phyloP scores from a whole-genome alignment of 768 basidiomycete genomes.

The Lactarius psammicola region DNA sequence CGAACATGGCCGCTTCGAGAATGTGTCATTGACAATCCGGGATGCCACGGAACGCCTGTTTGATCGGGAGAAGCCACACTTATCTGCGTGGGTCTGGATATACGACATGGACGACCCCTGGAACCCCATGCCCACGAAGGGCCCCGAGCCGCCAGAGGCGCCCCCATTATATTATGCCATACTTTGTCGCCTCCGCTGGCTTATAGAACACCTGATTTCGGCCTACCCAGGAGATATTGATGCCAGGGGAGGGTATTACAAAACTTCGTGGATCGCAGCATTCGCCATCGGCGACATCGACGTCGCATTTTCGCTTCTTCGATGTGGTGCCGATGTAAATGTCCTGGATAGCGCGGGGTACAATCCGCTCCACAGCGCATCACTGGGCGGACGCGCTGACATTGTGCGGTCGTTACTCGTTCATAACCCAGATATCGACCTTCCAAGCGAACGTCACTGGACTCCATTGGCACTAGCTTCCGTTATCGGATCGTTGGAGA shows the following conservation, averaged over 20 bases:
- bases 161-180: slow-evolving; percentile 2
- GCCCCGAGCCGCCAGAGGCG: background rate
- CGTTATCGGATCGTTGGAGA: too few species aligned
- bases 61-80: background rate
- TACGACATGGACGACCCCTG: slow-evolving; percentile 1
- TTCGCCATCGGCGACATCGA: too few species aligned
- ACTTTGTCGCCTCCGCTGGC: background rate
- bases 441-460: background rate
- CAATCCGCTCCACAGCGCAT: background rate
- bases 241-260: too few species aligned
- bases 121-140: background rate
- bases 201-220: too few species aligned
- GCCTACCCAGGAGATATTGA: too few species aligned
- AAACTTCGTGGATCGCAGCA: too few species aligned
- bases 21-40: too few species aligned
- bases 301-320: too few species aligned
- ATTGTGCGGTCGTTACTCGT: background rate
- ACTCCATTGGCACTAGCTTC: too few species aligned
- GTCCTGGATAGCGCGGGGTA: background rate
- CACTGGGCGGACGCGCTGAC: background rate
- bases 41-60: too few species aligned
- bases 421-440: background rate
- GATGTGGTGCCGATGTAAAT: too few species aligned
- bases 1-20: too few species aligned
- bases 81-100: slow-evolving; percentile 7